Base-by-base conservation (phyloP, 148 eudicot genomes). In the Vaccinium darrowii region DNA sequence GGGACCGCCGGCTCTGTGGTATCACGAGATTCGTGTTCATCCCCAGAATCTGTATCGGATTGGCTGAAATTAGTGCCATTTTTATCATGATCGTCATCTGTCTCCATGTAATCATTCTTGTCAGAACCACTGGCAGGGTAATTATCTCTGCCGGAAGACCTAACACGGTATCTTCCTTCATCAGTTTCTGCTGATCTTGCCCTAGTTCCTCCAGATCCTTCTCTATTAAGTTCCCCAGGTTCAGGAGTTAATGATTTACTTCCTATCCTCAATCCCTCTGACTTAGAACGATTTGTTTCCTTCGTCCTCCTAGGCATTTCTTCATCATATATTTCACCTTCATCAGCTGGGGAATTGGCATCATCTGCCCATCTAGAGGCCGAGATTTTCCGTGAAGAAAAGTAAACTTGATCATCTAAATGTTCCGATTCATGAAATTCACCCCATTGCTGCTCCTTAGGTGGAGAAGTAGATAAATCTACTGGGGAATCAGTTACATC, bases 351-450 rank as follows among this genome's bases (percentile, higher is more conserved):
- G 43, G 98, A 95, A 81, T 90, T 83, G 58, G 91, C 98, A 91
- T 92, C 94, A 87, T 89, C 95, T 11, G 98, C 99, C 99, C 99
- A 97, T 73, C 99, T 87, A 47, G 99, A 97, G 58, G 99, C 81
- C 60, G 91, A 91, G 82, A 97, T 95, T 85, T 92, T 92, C 85
- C 92, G 86, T 16, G 85, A 16, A 0, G 90, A 86, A 18, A 74
- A 76, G 56, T 83, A 73, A 71, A 85, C 91, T 72, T 71, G n/a
- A 50, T 58, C 79, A 53, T 77, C 91, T 49, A 83, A 57, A 67
- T 83, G 89, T 39, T 54, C 88, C 16, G 36, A 72, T 50, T 84
- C 87, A 85, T 53, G 36, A 87, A 86, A 87, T 88, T 93, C n/a
- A 88, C 83, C 60, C 84, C 92, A 58, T 73, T 8, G 76, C 43